phyloP scores from a whole-genome alignment of 495 filamentous ascomycete species.

The Cetradonia linearis region DNA sequence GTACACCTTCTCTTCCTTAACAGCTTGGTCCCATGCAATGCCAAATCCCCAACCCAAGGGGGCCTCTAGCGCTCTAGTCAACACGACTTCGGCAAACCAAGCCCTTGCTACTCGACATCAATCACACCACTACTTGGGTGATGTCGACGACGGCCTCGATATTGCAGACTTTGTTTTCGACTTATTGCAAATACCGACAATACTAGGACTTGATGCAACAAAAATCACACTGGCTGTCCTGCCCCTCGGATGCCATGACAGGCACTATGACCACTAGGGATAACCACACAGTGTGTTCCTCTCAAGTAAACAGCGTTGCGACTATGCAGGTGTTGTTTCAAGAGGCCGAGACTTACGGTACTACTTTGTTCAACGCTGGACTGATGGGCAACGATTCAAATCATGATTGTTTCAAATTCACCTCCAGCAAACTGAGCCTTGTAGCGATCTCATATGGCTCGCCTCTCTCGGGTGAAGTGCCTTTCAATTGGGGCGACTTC shows the following conservation, averaged over 20 bases:
- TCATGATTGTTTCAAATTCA: background rate
- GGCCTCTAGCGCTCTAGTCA: no score
- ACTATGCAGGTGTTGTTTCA: background rate
- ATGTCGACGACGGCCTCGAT: no score
- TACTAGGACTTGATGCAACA: no score
- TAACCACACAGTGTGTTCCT: background rate
- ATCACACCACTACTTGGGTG: no score
- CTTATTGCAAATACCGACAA: no score
- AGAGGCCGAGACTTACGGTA: background rate
- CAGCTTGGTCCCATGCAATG: no score
- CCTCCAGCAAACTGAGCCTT: background rate
- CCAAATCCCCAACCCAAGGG: no score
- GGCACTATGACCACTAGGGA: background rate
- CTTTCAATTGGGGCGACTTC: slow-evolving; percentile 1
- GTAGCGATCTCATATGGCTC: background rate
- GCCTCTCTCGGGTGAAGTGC: background rate
- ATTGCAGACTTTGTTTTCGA: no score
- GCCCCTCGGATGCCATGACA: background rate
- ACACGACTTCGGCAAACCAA: no score
- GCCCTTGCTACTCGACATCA: no score
- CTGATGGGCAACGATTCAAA: background rate
- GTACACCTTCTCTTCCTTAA: no score
- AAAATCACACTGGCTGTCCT: no score
- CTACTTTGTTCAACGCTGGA: background rate
- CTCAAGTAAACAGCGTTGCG: background rate